Evolutionary conservation across 2,329 filamentous ascomycete genomes (phyloP).

Genomic region (Trichoderma pleuroti): DNA sequence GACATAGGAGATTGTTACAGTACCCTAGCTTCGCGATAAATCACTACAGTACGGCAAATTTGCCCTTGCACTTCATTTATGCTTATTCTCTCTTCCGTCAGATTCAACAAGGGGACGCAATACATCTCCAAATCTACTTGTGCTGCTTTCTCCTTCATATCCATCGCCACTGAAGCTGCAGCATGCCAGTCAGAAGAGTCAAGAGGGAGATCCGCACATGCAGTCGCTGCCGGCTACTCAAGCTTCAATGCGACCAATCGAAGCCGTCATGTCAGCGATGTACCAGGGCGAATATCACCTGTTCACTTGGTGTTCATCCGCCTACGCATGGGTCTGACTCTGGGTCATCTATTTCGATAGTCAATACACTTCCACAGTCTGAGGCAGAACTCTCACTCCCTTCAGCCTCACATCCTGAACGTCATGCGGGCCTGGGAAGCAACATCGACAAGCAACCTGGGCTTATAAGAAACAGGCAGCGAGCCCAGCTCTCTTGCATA

Average conservation of each 20-base stretch:
- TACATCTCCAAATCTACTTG: not conserved
- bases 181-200: not conserved
- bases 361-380: not conserved
- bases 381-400: not conserved
- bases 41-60: not conserved
- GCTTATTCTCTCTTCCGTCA: not conserved
- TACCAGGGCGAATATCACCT: not conserved
- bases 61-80: not conserved
- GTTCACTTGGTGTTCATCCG: not conserved
- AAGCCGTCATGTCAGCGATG: not conserved
- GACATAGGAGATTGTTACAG: not conserved
- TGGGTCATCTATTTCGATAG: not conserved
- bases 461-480: not conserved
- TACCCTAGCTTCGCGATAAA: no score
- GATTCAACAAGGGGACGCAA: not conserved
- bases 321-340: not conserved
- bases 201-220: not conserved
- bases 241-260: not conserved
- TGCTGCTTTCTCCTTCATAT: not conserved
- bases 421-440: not conserved
- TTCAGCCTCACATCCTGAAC: not conserved
- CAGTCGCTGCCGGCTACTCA: not conserved
- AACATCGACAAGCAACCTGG: not conserved
- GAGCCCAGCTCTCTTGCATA: not conserved
- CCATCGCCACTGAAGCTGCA: not conserved